A percentile compares a stretch with the other conserved stretches of the same genome.
phyloP scores from a whole-genome alignment of 495 filamentous ascomycete species.

The Lepidopterella palustris region DNA sequence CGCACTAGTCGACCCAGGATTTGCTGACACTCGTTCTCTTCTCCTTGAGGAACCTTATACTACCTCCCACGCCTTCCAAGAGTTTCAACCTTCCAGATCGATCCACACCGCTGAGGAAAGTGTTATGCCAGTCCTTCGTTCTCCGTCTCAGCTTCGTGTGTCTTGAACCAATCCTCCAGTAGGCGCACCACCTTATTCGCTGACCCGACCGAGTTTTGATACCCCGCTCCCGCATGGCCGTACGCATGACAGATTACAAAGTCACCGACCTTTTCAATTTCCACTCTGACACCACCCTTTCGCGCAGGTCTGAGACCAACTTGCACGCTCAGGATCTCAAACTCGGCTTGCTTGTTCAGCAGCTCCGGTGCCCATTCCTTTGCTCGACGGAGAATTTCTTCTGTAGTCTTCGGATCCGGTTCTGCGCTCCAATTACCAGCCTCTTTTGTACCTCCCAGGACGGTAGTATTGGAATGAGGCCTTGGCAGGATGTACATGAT shows the following conservation, averaged over 20 bases:
- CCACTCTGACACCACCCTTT: constrained; percentile 36
- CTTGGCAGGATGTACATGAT: constrained; percentile 35
- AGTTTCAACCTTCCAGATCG: too few species aligned
- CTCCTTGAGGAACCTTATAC: too few species aligned
- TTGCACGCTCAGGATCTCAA: constrained; percentile 37
- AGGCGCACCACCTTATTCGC: constrained; percentile 28
- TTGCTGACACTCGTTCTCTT: too few species aligned
- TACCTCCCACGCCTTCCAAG: too few species aligned
- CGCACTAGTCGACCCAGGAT: too few species aligned
- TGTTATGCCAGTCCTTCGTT: too few species aligned
- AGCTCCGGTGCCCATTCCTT: constrained; percentile 36
- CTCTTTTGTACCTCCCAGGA: constrained; percentile 39
- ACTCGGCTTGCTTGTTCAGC: constrained; percentile 25
- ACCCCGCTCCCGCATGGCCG: constrained; percentile 35
- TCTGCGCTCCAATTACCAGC: constrained; percentile 33
- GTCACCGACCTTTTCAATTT: constrained; percentile 19
- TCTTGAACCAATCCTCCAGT: constrained; percentile 1
- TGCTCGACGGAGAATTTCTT: constrained; percentile 33
- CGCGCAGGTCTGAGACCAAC: constrained; percentile 39
- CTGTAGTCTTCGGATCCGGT: constrained; percentile 33
- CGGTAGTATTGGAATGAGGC: constrained; percentile 32
- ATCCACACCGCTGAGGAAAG: too few species aligned
- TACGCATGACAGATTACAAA: constrained; percentile 29
- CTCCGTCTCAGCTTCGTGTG: too few species aligned
- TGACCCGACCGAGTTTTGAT: constrained; percentile 32